Conservation (phyloP, 164 flowering plant species). For the Amborella trichopoda region DNA sequence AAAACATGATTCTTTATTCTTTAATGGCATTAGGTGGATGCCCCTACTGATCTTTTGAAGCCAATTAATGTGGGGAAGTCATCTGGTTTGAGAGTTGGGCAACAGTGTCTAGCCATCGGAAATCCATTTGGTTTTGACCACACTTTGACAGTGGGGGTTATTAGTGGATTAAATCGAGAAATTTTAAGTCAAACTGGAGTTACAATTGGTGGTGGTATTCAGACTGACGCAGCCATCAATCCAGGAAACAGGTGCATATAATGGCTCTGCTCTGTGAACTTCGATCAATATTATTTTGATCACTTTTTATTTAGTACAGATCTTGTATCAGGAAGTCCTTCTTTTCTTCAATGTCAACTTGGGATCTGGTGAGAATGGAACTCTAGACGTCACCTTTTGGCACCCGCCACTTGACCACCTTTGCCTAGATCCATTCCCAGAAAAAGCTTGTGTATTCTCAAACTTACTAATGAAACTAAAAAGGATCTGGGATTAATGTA, state of each 20-base stretch:
- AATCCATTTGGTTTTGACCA: conserved; percentile 99
- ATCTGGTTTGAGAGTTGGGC: conserved; percentile 71
- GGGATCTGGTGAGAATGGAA: no score
- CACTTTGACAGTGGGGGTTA: conserved; percentile 90
- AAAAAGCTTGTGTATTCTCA: no score
- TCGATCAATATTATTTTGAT: background rate
- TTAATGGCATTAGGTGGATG: conserved; percentile 51
- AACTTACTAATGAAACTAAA: no score
- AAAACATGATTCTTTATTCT: background rate
- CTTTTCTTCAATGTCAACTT: no score
- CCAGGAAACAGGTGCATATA: conserved; percentile 83
- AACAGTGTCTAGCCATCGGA: conserved; percentile 91
- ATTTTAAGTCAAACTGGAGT: conserved; percentile 88
- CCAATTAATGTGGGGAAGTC: conserved; percentile 75
- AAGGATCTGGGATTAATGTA: no score
- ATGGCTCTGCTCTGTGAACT: background rate
- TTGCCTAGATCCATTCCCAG: no score
- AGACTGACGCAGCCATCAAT: conserved; percentile 98
- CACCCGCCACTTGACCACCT: no score
- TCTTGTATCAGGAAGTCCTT: no score
- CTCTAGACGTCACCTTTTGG: no score
- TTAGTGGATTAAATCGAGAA: conserved; percentile 89
- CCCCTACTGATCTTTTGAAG: conserved; percentile 58
- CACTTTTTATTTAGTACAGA: background rate
- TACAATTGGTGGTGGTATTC: conserved; percentile 90